A percentile compares a stretch with the other conserved stretches of the same genome.
These are phyloP conservation scores for Penicillium sumatraense DNA, from an alignment of 2,329 filamentous ascomycete species.

Conservation along the genomic window DNA sequence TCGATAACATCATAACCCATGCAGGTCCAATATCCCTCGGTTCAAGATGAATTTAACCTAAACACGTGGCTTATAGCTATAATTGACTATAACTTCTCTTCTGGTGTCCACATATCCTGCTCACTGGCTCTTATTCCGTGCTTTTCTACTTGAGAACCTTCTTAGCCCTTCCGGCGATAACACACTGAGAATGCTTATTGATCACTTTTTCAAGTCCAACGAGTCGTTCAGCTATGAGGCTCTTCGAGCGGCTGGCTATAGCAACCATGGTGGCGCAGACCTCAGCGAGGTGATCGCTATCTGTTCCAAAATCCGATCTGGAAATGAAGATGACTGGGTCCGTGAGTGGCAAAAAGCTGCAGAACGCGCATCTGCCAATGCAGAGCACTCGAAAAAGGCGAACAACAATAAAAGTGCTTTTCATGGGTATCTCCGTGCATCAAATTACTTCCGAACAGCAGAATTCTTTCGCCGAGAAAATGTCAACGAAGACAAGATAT, in stretches of 20 bases:
- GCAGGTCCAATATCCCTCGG: too few relatives aligned
- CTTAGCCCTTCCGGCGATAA: too few relatives aligned
- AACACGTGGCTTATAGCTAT: too few relatives aligned
- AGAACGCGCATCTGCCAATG: conserved; percentile 13
- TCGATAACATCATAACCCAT: too few relatives aligned
- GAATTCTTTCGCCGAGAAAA: conserved; percentile 19
- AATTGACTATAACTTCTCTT: too few relatives aligned
- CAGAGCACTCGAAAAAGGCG: conserved; percentile 7
- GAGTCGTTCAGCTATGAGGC: conserved; percentile 11
- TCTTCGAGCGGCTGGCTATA: conserved; percentile 8
- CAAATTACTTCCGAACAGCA: conserved; percentile 25
- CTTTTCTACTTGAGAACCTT: too few relatives aligned
- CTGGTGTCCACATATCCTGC: too few relatives aligned
- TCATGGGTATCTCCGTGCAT: conserved; percentile 20
- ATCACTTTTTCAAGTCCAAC: conserved; percentile 11
- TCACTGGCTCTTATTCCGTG: too few relatives aligned
- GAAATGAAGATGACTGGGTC: conserved; percentile 19
- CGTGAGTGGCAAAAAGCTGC: conserved; percentile 17
- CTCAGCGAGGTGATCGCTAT: conserved; percentile 13
- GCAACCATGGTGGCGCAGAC: conserved; percentile 11
- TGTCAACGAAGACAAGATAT: conserved; percentile 7
- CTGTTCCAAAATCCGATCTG: conserved; percentile 16
- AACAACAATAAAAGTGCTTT: conserved; percentile 17
- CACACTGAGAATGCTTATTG: conserved; percentile 1
- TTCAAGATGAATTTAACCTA: too few relatives aligned